These are phyloP conservation scores for Alternaria brassicae DNA, from an alignment of 2,329 filamentous ascomycete genomes.

Conservation along the genomic window DNA sequence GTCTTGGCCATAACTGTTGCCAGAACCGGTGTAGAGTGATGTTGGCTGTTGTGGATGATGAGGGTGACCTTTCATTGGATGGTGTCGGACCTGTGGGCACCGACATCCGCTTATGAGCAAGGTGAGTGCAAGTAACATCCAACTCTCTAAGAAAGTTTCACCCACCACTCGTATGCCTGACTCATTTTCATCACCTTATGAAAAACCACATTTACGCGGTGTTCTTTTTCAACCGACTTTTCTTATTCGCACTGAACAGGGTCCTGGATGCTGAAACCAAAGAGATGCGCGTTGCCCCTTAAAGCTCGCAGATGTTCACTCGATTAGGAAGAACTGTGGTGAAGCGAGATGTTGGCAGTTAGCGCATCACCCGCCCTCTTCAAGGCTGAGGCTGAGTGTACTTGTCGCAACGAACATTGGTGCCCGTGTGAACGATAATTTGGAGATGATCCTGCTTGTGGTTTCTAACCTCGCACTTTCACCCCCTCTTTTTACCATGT, in stretches of 20 bases:
- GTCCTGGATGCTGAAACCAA: background rate
- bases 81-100: background rate
- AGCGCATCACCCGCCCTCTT: constrained; percentile 4
- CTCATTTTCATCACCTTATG: background rate
- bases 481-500: background rate
- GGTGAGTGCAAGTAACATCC: background rate
- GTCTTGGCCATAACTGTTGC: background rate
- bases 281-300: background rate
- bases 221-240: background rate
- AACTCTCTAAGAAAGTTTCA: background rate
- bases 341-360: constrained; percentile 14
- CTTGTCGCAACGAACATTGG: background rate
- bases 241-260: background rate
- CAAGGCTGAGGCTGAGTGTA: background rate
- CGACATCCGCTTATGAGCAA: background rate
- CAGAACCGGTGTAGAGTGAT: background rate
- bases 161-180: background rate
- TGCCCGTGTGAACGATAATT: background rate
- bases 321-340: constrained; percentile 18
- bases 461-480: background rate
- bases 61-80: background rate
- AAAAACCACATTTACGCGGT: background rate
- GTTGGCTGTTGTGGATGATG: background rate
- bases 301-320: constrained; percentile 23
- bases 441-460: background rate